Conservation (phyloP, 257 asterid genomes). For the Misopates orontium region DNA sequence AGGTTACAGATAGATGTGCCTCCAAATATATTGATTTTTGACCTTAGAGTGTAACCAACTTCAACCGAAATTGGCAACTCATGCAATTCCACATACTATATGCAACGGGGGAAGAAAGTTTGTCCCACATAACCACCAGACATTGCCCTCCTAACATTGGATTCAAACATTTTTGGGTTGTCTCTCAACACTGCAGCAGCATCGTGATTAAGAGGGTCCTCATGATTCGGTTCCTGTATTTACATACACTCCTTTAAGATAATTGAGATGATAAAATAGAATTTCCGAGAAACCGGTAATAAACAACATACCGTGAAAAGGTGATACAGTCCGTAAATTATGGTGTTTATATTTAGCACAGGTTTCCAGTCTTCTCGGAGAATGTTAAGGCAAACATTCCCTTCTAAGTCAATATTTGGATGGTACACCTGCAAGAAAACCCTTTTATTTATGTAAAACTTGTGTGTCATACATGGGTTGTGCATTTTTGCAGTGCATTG, state of each 20-base stretch:
- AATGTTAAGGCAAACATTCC: conserved; percentile 69
- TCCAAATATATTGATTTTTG: conserved; percentile 32
- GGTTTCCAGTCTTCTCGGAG: conserved; percentile 80
- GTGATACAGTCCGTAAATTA: conserved; percentile 57
- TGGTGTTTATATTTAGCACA: conserved; percentile 56
- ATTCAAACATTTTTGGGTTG: conserved; percentile 39
- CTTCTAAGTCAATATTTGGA: conserved; percentile 67
- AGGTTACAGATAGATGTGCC: conserved; percentile 11
- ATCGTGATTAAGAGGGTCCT: conserved; percentile 64
- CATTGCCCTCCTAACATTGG: conserved; percentile 52
- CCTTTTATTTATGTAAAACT: not conserved
- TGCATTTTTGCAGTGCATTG: not conserved
- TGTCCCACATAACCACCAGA: conserved; percentile 43
- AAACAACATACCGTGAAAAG: conserved; percentile 50
- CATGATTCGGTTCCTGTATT: conserved; percentile 50
- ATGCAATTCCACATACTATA: conserved; percentile 16
- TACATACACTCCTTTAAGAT: not conserved
- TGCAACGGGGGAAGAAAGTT: conserved; percentile 35
- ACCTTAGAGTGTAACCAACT: conserved; percentile 18
- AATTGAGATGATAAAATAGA: not conserved
- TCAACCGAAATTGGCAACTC: not conserved
- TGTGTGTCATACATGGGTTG: not conserved
- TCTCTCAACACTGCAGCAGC: conserved; percentile 70
- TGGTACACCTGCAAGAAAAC: conserved; percentile 51
- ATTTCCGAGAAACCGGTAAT: not conserved